These are phyloP conservation scores for Xerocomellus amylosporus DNA, from an alignment of 768 basidiomycete genomes.

Conservation along the genomic window DNA sequence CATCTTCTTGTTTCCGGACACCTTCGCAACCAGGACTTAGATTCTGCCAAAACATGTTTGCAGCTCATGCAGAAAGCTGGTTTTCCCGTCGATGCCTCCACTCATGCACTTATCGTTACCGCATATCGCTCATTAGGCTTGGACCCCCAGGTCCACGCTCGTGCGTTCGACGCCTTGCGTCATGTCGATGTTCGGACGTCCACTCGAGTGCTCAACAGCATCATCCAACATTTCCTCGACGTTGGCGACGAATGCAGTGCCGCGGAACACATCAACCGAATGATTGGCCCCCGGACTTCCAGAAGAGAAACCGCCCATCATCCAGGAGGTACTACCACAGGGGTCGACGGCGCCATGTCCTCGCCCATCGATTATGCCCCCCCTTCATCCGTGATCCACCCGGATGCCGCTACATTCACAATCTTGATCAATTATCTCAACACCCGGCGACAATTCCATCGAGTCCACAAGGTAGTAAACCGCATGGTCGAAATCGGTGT, in stretches of 20 bases:
- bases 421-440: constrained; percentile 59
- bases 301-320: constrained; percentile 22
- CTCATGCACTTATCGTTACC: constrained; percentile 57
- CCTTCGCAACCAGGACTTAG: constrained; percentile 65
- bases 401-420: constrained; percentile 60
- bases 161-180: constrained; percentile 47
- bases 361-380: neutral
- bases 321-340: constrained; percentile 28
- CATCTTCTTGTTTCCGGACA: constrained; percentile 66
- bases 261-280: constrained; percentile 47
- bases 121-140: constrained; percentile 60
- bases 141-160: constrained; percentile 51
- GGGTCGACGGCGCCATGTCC: constrained; percentile 27
- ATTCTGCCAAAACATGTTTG: constrained; percentile 52
- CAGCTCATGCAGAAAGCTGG: constrained; percentile 56
- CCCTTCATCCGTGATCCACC: constrained; percentile 26
- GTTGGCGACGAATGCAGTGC: constrained; percentile 47
- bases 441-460: constrained; percentile 40
- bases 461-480: constrained; percentile 45
- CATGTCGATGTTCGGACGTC: constrained; percentile 39
- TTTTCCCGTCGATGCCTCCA: constrained; percentile 50
- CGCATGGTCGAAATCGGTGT: constrained; percentile 45
- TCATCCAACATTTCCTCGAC: constrained; percentile 64
- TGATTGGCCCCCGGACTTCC: constrained; percentile 42
- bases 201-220: constrained; percentile 62